Conservation (phyloP, 805 yeast species). For the Komagataella ulmi region DNA sequence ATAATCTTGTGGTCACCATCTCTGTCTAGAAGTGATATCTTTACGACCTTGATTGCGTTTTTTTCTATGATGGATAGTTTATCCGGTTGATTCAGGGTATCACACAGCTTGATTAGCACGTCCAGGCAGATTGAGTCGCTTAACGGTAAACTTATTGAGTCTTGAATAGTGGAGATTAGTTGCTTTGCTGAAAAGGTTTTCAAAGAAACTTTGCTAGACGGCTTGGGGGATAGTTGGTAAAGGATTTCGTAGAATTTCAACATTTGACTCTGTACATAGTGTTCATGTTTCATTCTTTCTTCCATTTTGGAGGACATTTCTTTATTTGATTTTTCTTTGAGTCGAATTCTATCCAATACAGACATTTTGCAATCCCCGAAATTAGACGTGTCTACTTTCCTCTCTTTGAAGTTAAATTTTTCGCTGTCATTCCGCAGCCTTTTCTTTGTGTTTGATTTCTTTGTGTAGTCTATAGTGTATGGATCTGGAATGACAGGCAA, state of each 20-base stretch:
- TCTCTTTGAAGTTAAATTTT: conserved; percentile 1
- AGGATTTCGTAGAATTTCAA: conserved; percentile 1
- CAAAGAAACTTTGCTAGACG: not conserved
- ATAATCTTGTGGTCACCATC: not conserved
- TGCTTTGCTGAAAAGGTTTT: not conserved
- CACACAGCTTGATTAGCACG: not conserved
- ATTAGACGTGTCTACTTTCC: not conserved
- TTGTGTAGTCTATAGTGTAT: not conserved
- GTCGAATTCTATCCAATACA: conserved; percentile 1
- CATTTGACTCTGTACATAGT: not conserved
- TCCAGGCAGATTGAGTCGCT: not conserved
- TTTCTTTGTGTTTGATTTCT: not conserved
- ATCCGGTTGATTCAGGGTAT: not conserved
- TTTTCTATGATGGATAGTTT: not conserved
- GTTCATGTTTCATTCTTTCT: not conserved
- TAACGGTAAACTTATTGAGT: conserved; percentile 1
- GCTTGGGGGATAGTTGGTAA: conserved; percentile 2
- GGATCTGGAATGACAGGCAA: not conserved
- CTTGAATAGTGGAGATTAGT: not conserved
- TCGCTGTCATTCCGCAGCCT: not conserved
- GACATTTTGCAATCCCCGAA: not conserved
- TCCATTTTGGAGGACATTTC: not conserved
- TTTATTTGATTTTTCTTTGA: not conserved
- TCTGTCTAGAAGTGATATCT: not conserved
- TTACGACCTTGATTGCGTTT: not conserved